phyloP scores from a whole-genome alignment of 495 filamentous ascomycete species.

The Extremus antarcticus region DNA sequence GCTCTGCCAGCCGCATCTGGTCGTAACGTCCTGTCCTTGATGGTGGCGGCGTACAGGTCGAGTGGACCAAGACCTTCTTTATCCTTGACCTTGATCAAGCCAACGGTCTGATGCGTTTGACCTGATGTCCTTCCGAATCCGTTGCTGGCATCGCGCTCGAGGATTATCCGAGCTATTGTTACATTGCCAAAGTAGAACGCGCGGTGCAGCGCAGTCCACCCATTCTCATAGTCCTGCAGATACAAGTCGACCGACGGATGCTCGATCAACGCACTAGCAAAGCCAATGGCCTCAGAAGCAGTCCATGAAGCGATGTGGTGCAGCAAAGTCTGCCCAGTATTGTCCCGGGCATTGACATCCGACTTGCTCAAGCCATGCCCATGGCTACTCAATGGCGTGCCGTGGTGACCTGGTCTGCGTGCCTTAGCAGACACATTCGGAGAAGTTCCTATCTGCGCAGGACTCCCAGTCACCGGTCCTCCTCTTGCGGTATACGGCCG shows the following conservation, averaged over 20 bases:
- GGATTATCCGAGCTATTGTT: slow-evolving; percentile 67
- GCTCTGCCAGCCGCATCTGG: slow-evolving; percentile 16
- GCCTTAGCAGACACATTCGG: slow-evolving; percentile 34
- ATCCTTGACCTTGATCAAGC: slow-evolving; percentile 88
- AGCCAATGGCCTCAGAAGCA: slow-evolving; percentile 52
- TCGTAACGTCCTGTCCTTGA: slow-evolving; percentile 41
- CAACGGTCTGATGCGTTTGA: slow-evolving; percentile 37
- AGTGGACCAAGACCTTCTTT: slow-evolving; percentile 89
- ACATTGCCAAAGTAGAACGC: slow-evolving; percentile 90
- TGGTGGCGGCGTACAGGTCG: slow-evolving; percentile 77
- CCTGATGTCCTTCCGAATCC: slow-evolving; percentile 38
- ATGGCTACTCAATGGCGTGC: slow-evolving; percentile 16
- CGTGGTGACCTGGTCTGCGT: slow-evolving; percentile 27
- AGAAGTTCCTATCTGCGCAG: slow-evolving; percentile 40
- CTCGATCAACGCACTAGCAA: slow-evolving; percentile 66
- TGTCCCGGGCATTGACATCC: slow-evolving; percentile 75
- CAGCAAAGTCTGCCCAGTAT: slow-evolving; percentile 67
- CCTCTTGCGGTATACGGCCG: slow-evolving; percentile 33
- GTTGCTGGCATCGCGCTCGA: slow-evolving; percentile 63
- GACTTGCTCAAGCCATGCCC: slow-evolving; percentile 43
- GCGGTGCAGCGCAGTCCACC: slow-evolving; percentile 90
- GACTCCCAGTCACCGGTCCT: slow-evolving; percentile 39
- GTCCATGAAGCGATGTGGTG: slow-evolving; percentile 72
- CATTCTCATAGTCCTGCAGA: slow-evolving; percentile 76
- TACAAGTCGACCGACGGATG: slow-evolving; percentile 80